These are phyloP conservation scores for Salix exigua DNA, from an alignment of 345 rosid genomes.

Conservation along the genomic window DNA sequence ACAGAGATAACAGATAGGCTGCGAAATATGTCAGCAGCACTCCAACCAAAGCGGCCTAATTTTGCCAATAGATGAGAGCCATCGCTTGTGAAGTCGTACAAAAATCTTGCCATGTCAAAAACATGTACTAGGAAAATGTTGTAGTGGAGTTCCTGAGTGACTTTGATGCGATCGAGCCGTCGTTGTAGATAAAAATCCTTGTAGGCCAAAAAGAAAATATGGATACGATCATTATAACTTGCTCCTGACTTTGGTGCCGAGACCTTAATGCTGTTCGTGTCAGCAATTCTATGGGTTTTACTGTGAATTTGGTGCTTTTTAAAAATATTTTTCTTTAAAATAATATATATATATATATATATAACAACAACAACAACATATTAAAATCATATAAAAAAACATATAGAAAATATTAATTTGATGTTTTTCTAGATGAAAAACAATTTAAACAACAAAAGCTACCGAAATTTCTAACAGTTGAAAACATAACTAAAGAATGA, in stretches of 20 bases:
- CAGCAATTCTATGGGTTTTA: no score
- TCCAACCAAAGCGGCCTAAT: slow-evolving; percentile 47
- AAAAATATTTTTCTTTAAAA: no score
- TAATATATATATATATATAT: no score
- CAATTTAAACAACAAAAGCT: no score
- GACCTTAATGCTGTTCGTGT: background rate
- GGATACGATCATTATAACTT: background rate
- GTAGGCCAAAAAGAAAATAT: background rate
- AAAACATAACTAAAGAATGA: no score
- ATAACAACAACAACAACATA: no score
- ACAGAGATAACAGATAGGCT: slow-evolving; percentile 67
- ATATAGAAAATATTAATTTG: no score
- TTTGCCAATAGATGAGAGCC: slow-evolving; percentile 18
- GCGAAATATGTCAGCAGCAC: slow-evolving; percentile 46
- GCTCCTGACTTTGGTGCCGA: background rate
- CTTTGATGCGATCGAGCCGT: background rate
- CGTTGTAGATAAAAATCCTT: background rate
- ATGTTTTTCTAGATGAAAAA: no score
- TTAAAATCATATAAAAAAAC: no score
- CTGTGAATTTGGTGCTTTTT: no score
- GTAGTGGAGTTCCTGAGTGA: background rate
- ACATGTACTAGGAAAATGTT: background rate
- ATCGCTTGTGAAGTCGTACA: background rate
- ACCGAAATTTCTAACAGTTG: no score
- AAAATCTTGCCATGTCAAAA: background rate